These are phyloP conservation scores for Colletotrichum cuscutae DNA, from an alignment of 2,329 filamentous ascomycete genomes.

Conservation along the genomic window DNA sequence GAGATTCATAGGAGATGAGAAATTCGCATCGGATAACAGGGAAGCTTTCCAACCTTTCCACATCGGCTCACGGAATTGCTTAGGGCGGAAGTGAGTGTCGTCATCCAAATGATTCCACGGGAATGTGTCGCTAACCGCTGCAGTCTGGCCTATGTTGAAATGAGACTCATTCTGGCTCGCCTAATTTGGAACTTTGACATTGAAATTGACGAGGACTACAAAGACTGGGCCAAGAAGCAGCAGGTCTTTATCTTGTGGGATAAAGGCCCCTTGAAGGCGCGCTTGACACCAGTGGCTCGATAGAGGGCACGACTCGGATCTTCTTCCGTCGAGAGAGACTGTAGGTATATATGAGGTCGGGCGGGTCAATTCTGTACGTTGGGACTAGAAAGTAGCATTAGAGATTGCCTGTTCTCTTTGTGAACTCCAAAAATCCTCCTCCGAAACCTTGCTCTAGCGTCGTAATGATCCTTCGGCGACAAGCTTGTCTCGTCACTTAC, in stretches of 20 bases:
- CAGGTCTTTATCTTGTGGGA: conserved; percentile 50
- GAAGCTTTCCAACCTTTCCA: conserved; percentile 58
- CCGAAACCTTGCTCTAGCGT: not conserved
- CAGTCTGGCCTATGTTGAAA: conserved; percentile 60
- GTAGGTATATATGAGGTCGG: not conserved
- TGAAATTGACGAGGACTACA: conserved; percentile 47
- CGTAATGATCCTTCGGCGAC: not conserved
- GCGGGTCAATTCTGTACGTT: not conserved
- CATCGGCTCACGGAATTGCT: not conserved
- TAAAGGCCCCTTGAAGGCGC: conserved; percentile 10
- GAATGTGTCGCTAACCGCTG: not conserved
- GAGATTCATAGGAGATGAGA: conserved; percentile 6
- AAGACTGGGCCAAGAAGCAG: conserved; percentile 50
- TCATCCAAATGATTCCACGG: not conserved
- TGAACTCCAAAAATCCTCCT: not conserved
- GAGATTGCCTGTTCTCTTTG: not conserved
- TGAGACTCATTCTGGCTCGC: conserved; percentile 58
- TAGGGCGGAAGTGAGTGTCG: not conserved
- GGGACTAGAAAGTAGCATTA: not conserved
- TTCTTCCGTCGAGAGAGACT: not conserved
- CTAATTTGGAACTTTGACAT: conserved; percentile 62
- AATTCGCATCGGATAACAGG: conserved; percentile 43
- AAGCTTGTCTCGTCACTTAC: not conserved
- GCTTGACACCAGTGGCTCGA: not conserved
- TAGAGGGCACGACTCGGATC: not conserved